Conservation (phyloP, 2,329 filamentous ascomycete species). For the Colletotrichum lupini region DNA sequence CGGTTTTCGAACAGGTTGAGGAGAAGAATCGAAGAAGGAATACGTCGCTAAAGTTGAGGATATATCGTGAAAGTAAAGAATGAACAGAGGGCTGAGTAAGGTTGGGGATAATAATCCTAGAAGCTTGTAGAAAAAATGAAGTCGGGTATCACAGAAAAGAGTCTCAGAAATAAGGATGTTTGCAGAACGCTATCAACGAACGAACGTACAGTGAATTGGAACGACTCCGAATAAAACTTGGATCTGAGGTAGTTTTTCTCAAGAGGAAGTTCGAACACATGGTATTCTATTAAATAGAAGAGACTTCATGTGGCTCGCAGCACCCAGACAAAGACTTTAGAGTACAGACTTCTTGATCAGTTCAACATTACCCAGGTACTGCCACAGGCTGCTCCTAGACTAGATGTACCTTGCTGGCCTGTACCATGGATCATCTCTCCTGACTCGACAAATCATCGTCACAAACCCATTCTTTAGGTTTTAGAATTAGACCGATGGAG, state of each 20-base stretch:
- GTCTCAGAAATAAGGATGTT: not conserved
- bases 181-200: not conserved
- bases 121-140: no score
- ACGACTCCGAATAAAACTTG: not conserved
- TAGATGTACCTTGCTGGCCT: not conserved
- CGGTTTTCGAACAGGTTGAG: not conserved
- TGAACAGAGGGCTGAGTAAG: not conserved
- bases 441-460: not conserved
- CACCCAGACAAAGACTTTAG: not conserved
- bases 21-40: not conserved
- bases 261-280: no score
- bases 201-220: not conserved
- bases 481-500: not conserved
- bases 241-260: no score
- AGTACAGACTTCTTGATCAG: not conserved
- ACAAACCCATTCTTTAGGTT: not conserved
- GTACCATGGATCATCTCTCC: not conserved
- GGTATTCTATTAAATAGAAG: no score
- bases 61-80: not conserved
- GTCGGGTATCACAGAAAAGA: not conserved
- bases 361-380: not conserved
- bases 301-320: not conserved
- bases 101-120: not conserved
- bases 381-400: not conserved
- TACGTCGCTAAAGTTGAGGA: not conserved